Percentiles rank a stretch among this genome's conserved stretches.
Conservation (phyloP, 2,329 filamentous ascomycete genomes). For the Colletotrichum sp. region DNA sequence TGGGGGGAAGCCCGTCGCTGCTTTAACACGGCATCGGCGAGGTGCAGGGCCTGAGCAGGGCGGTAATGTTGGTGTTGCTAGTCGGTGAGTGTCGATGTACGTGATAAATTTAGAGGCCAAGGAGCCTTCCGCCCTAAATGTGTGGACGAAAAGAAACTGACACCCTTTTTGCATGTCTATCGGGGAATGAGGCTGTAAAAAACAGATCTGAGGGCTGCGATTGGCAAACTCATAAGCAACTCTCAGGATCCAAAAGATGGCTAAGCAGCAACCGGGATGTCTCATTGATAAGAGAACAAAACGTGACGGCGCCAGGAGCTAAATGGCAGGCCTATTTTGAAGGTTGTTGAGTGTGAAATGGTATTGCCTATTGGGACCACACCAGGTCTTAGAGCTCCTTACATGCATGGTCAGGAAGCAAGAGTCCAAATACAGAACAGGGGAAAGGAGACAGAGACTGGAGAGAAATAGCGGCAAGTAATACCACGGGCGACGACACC, state of each 20-base stretch:
- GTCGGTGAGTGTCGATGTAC: neutral
- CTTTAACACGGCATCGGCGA: neutral
- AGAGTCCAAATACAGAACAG: neutral
- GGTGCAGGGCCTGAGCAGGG: neutral
- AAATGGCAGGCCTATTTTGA: neutral
- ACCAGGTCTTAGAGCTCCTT: neutral
- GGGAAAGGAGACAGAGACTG: neutral
- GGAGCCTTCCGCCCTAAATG: conserved; percentile 21
- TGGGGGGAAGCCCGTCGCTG: neutral
- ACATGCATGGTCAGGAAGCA: neutral
- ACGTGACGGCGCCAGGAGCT: neutral
- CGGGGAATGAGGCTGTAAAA: neutral
- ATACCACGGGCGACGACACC: accelerated
- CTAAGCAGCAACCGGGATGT: neutral
- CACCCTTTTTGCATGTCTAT: neutral
- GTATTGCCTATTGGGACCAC: neutral
- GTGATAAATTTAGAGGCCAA: conserved; percentile 18
- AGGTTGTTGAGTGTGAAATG: neutral
- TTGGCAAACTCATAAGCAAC: neutral
- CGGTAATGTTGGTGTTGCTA: neutral
- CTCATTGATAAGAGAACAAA: neutral
- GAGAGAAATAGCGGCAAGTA: accelerated
- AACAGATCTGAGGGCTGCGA: accelerated
- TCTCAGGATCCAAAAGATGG: neutral
- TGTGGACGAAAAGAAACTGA: neutral